Conservation (phyloP, 2,329 filamentous ascomycete species). For the Chaetoscypha palmicola region DNA sequence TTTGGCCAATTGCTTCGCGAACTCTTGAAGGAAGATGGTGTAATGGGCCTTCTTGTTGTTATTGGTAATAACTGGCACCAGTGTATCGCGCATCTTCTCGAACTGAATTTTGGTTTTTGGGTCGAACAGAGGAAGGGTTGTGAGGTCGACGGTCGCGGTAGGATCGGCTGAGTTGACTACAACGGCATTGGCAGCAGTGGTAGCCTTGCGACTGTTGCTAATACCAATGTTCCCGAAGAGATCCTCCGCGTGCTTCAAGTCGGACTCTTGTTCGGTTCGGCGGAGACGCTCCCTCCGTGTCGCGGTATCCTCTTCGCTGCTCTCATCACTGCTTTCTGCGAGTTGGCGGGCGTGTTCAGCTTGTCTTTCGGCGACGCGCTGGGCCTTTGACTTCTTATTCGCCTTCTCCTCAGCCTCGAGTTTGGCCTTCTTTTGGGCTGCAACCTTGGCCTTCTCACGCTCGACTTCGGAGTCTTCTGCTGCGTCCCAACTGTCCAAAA, state of each 20-base stretch:
- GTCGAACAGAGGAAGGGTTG: constrained; percentile 76
- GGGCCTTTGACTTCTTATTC: constrained; percentile 81
- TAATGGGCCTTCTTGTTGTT: constrained; percentile 89
- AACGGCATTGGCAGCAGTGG: constrained; percentile 57
- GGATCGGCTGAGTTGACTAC: constrained; percentile 68
- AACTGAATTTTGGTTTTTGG: constrained; percentile 85
- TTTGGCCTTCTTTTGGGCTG: constrained; percentile 74
- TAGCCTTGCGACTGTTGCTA: constrained; percentile 57
- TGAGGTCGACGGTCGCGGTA: constrained; percentile 72
- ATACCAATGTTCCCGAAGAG: constrained; percentile 74
- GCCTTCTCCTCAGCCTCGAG: constrained; percentile 65
- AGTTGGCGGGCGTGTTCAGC: constrained; percentile 48
- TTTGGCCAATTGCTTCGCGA: constrained; percentile 78
- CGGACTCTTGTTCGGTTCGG: constrained; percentile 76
- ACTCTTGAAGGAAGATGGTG: constrained; percentile 81
- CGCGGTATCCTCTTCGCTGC: constrained; percentile 64
- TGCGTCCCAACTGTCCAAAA: constrained; percentile 94
- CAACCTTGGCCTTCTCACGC: constrained; percentile 88
- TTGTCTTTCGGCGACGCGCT: constrained; percentile 77
- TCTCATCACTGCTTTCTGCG: constrained; percentile 49
- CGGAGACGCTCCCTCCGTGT: constrained; percentile 67
- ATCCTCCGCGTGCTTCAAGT: constrained; percentile 84
- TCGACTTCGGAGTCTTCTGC: constrained; percentile 96
- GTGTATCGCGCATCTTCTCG: constrained; percentile 64
- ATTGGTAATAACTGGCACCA: constrained; percentile 68